phyloP scores from a whole-genome alignment of 1,284 basidiomycete species.

The Cryptococcus neoformans region DNA sequence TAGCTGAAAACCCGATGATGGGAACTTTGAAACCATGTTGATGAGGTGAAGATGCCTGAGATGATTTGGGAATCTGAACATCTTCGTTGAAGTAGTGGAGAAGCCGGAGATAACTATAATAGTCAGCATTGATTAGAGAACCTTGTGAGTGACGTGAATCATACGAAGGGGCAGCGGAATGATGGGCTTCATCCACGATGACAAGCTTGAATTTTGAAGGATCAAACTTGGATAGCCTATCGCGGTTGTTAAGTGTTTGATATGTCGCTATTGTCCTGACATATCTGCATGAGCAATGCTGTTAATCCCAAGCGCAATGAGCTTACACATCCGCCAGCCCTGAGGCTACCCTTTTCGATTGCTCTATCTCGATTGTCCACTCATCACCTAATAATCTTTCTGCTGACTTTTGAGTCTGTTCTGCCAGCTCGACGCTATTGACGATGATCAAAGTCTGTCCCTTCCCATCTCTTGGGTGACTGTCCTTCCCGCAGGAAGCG shows the following conservation, averaged over 20 bases:
- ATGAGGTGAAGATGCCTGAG: conserved; percentile 17
- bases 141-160: conserved; percentile 28
- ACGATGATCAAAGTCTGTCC: conserved; percentile 40
- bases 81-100: conserved; percentile 43
- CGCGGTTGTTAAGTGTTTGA: conserved; percentile 70
- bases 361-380: conserved; percentile 86
- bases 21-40: conserved; percentile 56
- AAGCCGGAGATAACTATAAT: conserved; percentile 33
- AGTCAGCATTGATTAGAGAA: background rate
- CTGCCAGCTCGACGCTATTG: conserved; percentile 66
- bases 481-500: background rate
- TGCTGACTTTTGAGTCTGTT: conserved; percentile 78
- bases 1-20: conserved; percentile 92
- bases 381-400: conserved; percentile 61
- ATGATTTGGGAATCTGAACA: conserved; percentile 25
- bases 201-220: conserved; percentile 71
- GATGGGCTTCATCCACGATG: conserved; percentile 92
- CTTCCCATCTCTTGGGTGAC: background rate
- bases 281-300: background rate
- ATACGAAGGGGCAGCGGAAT: conserved; percentile 85
- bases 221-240: conserved; percentile 75
- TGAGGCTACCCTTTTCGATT: conserved; percentile 70
- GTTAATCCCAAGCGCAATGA: background rate
- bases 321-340: conserved; percentile 80
- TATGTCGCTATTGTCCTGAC: conserved; percentile 81